Evolutionary conservation across 2,329 filamentous ascomycete genomes (phyloP), one percentile per base, ranked within the genome.

Genomic region (Cytospora schulzeri): DNA sequence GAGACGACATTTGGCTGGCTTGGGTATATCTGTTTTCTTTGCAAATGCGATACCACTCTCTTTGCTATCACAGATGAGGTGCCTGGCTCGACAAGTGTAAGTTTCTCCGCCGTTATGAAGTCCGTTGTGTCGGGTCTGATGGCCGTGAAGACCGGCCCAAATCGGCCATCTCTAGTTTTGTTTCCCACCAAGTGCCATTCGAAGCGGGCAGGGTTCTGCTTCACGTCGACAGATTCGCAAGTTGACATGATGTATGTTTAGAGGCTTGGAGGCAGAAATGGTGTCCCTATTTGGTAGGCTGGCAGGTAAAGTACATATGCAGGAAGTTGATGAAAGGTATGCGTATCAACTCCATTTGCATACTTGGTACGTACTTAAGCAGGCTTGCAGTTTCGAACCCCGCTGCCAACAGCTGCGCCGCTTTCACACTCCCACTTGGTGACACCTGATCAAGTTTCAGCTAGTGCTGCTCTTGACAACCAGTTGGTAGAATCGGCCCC

Each of bases 161-260:
- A 63, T 11, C 60, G 64, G n/a, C 64, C 64, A n/a, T 66, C 60
- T 14, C 60, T 38, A 35, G 60, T 12, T 28, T 60, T 66, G 26
- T 8, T n/a, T 14, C 57, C 56, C 1, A 60, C 56, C 1, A 60
- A n/a, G 33, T 7, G 52, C 60, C 60, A 63, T 3, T 56, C 35
- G 24, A 59, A 56, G n/a, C 12, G 48, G n/a, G 8, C 29, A 7
- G 54, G 19, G 48, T 48, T n/a, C 19, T n/a, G 45, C 24, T 53
- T 22, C 11, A 14, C n/a, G 17, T 45, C 11, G 26, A n/a, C 17
- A 15, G 54, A 4, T n/a, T 55, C 51, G 8, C 4, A 14, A 6
- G 35, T 45, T 22, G 35, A 48, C 59, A 61, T 61, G 14, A 31
- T 48, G 14, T 33, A 14, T 6, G 14, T 19, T 12, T n/a, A 5